Percentiles rank a stretch among this genome's conserved stretches.
These are phyloP conservation scores for Pythium guiyangense DNA, from an alignment of 352 stramenopile species.

Conservation along the genomic window DNA sequence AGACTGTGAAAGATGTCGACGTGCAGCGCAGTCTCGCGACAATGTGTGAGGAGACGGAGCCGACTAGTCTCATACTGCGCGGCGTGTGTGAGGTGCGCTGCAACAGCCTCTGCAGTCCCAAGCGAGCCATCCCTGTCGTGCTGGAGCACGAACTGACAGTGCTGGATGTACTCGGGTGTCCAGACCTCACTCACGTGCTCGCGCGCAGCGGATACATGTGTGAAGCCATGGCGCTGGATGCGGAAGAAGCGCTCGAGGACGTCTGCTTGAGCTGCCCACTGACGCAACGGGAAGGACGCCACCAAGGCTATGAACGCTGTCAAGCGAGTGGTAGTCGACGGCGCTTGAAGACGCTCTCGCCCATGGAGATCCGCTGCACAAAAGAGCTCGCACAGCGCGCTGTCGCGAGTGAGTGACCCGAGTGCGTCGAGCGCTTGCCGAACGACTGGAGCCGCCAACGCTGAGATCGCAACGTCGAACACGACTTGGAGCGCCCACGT, in stretches of 20 bases:
- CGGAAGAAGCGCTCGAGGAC: slow-evolving; percentile 9
- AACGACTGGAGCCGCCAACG: not conserved
- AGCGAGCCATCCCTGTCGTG: not conserved
- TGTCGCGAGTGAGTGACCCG: not conserved
- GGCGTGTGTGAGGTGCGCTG: slow-evolving; percentile 1
- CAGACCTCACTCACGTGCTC: slow-evolving; percentile 2
- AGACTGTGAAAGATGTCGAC: slow-evolving; percentile 5
- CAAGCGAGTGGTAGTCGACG: not conserved
- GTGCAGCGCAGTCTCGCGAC: slow-evolving; percentile 1
- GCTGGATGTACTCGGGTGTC: slow-evolving; percentile 8
- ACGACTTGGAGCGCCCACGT: slow-evolving; percentile 7
- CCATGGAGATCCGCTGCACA: not conserved
- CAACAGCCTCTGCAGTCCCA: slow-evolving; percentile 3
- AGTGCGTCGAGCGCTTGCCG: slow-evolving; percentile 5
- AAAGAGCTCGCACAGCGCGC: slow-evolving; percentile 5
- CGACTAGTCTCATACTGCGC: not conserved
- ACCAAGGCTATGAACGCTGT: slow-evolving; percentile 2
- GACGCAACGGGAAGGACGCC: slow-evolving; percentile 1
- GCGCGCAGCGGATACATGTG: not conserved
- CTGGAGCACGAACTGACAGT: slow-evolving; percentile 4
- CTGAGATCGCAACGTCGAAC: slow-evolving; percentile 6
- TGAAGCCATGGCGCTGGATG: slow-evolving; percentile 6
- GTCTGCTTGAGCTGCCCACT: slow-evolving; percentile 1
- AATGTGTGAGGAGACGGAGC: not conserved
- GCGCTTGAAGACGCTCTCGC: not conserved